Evolutionary conservation across 306 rosid species (phyloP).

Genomic region (Prunus mume): DNA sequence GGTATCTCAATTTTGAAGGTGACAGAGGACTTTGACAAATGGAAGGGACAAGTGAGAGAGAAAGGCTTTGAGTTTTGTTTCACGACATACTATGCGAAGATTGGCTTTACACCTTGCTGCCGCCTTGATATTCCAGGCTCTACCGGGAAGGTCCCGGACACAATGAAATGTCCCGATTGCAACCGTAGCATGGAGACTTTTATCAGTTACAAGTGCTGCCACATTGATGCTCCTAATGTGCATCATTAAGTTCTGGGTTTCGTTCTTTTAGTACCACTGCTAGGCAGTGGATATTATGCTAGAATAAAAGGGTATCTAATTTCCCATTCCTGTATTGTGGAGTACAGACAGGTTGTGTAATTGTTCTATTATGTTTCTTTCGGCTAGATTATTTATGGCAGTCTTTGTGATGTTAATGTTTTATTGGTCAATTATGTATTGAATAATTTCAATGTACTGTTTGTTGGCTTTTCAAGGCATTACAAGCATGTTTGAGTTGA

Average conservation of each 20-base stretch:
- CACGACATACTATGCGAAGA: slow-evolving; percentile 13
- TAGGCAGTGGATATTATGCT: no score
- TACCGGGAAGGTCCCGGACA: slow-evolving; percentile 39
- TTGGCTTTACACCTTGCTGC: slow-evolving; percentile 17
- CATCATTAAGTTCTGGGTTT: slow-evolving; percentile 5
- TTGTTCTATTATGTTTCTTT: no score
- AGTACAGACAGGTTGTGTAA: no score
- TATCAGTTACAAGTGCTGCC: slow-evolving; percentile 59
- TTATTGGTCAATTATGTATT: no score
- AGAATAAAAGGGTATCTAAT: no score
- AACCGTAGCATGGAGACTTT: slow-evolving; percentile 45
- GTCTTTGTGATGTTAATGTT: no score
- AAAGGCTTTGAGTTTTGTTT: slow-evolving; percentile 34
- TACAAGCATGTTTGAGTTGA: no score
- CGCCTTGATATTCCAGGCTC: slow-evolving; percentile 31
- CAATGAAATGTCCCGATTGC: slow-evolving; percentile 54
- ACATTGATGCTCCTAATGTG: slow-evolving; percentile 12
- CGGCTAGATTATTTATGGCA: no score
- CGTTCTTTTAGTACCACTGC: no score
- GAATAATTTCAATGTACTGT: no score
- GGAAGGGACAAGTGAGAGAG: slow-evolving; percentile 31
- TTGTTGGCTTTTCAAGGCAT: no score
- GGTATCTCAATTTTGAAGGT: slow-evolving; percentile 33
- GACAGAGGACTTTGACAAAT: slow-evolving; percentile 34
- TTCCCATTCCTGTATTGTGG: no score